These are phyloP conservation scores for Aspergillus quadrilineatus DNA, from an alignment of 2,329 filamentous ascomycete species.

Conservation along the genomic window DNA sequence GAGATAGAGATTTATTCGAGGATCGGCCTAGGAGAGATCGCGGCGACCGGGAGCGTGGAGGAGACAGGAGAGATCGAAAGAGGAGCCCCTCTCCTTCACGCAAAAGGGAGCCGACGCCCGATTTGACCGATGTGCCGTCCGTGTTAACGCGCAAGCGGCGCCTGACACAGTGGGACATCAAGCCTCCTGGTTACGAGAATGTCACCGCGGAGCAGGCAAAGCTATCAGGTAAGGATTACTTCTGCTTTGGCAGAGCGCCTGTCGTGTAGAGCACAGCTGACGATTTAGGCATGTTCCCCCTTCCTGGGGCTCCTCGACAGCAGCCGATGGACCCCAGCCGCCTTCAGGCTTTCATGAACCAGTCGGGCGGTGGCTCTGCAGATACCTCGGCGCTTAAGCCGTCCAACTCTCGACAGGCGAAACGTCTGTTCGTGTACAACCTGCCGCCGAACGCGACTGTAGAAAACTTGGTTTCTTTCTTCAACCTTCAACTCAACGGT, in stretches of 20 bases:
- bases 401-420: slow-evolving; percentile 88
- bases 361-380: slow-evolving; percentile 68
- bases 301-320: slow-evolving; percentile 90
- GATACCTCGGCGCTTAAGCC: slow-evolving; percentile 83
- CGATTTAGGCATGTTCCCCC: slow-evolving; percentile 80
- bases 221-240: slow-evolving; percentile 62
- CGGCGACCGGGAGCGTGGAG: slow-evolving; percentile 41
- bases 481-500: slow-evolving; percentile 96
- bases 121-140: slow-evolving; percentile 81
- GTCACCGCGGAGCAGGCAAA: slow-evolving; percentile 98
- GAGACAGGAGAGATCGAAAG: slow-evolving; percentile 55
- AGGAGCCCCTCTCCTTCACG: slow-evolving; percentile 74
- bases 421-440: slow-evolving; percentile 85
- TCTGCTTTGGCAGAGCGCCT: background rate
- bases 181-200: slow-evolving; percentile 95
- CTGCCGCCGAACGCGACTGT: slow-evolving; percentile 71
- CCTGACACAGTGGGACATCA: slow-evolving; percentile 99
- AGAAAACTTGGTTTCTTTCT: slow-evolving; percentile 76
- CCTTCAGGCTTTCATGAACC: slow-evolving; percentile 92
- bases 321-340: slow-evolving; percentile 93
- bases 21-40: slow-evolving; percentile 54
- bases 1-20: slow-evolving; percentile 63
- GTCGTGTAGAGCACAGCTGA: background rate
- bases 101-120: slow-evolving; percentile 92
- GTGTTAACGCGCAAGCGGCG: slow-evolving; percentile 84